Conservation (phyloP, 2,329 filamentous ascomycete species). For the Trichoderma lentiforme region DNA sequence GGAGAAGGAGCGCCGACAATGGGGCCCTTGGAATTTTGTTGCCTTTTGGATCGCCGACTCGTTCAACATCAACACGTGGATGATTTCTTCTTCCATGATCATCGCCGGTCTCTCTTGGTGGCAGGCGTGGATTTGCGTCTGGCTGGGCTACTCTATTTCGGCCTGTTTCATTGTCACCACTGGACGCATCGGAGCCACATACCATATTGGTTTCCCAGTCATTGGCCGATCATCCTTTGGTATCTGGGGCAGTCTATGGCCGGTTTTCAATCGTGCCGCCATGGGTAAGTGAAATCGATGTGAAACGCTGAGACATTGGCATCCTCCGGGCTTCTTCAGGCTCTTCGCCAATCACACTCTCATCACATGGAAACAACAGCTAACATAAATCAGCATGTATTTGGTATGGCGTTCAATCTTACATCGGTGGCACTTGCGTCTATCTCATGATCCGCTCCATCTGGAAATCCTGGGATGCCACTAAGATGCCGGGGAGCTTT, state of each 20-base stretch:
- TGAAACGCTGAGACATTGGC: not conserved
- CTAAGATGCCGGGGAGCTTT: constrained; percentile 65
- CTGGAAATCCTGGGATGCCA: constrained; percentile 64
- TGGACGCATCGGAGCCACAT: constrained; percentile 78
- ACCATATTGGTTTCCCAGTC: constrained; percentile 88
- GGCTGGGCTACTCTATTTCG: constrained; percentile 78
- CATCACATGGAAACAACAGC: not conserved
- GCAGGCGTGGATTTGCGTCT: constrained; percentile 87
- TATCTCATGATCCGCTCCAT: constrained; percentile 86
- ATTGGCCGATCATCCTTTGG: constrained; percentile 76
- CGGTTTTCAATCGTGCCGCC: constrained; percentile 81
- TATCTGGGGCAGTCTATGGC: constrained; percentile 86
- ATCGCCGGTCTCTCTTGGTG: constrained; percentile 79
- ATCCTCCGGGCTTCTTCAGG: not conserved
- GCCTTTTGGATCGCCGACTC: constrained; percentile 83
- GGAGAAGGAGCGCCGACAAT: constrained; percentile 74
- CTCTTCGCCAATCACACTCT: not conserved
- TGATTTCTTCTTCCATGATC: constrained; percentile 85
- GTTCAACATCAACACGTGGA: constrained; percentile 92
- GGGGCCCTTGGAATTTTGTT: constrained; percentile 85
- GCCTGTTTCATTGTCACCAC: constrained; percentile 72
- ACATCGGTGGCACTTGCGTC: constrained; percentile 81
- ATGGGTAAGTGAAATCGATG: constrained; percentile 50
- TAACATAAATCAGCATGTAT: constrained; percentile 58
- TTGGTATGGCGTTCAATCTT: constrained; percentile 83